Percentiles rank a stretch among this genome's conserved stretches.
phyloP scores from a whole-genome alignment of 306 rosid genomes.

The Casuarina glauca region DNA sequence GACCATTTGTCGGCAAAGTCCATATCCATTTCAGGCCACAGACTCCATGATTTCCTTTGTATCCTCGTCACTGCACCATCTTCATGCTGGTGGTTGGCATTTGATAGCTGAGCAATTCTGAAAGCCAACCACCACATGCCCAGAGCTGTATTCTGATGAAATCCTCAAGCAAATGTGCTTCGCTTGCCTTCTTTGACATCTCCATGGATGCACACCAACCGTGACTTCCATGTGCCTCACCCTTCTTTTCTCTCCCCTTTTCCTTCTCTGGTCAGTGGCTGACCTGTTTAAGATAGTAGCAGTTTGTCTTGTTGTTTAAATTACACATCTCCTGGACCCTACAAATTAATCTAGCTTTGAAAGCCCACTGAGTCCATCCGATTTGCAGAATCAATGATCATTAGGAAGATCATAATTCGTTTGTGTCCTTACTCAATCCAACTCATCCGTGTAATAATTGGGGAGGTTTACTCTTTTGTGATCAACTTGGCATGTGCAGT shows the following conservation, averaged over 20 bases:
- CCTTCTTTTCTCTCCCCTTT: neutral
- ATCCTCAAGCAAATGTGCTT: no score
- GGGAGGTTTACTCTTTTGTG: neutral
- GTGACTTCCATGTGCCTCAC: neutral
- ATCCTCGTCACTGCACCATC: conserved; percentile 22
- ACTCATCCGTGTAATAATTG: neutral
- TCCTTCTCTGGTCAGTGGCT: no score
- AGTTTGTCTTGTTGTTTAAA: neutral
- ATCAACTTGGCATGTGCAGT: conserved; percentile 31
- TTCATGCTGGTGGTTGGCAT: conserved; percentile 16
- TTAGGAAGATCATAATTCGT: neutral
- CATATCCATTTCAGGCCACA: no score
- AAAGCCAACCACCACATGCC: conserved; percentile 14
- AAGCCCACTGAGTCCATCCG: conserved; percentile 7
- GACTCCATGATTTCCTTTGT: no score
- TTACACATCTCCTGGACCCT: neutral
- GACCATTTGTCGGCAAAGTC: no score
- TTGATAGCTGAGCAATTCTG: conserved; percentile 23
- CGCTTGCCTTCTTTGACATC: no score
- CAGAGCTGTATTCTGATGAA: neutral
- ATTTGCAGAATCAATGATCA: neutral
- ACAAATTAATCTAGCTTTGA: neutral
- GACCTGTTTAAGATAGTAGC: neutral
- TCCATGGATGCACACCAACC: conserved; percentile 17
- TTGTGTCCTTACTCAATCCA: conserved; percentile 6